Evolutionary conservation across 2,329 filamentous ascomycete species (phyloP).

Genomic region (Aulographum hederae): DNA sequence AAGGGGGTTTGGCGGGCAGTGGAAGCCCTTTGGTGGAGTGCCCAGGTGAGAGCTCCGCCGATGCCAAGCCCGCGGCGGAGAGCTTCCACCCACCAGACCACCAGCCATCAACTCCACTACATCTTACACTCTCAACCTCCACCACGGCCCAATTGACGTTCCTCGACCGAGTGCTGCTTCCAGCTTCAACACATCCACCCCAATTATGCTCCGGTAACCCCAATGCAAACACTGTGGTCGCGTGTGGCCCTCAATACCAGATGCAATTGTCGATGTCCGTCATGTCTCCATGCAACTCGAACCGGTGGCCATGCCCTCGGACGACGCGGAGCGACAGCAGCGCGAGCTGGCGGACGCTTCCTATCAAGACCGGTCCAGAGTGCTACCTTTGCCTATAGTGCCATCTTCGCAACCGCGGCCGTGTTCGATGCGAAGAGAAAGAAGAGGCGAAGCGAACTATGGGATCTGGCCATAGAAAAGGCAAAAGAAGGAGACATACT

Average conservation of each 20-base stretch:
- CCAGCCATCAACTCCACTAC: no score
- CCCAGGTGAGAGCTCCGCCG: no score
- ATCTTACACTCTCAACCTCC: no score
- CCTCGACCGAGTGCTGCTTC: no score
- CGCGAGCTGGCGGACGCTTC: slow-evolving; percentile 21
- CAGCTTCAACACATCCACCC: no score
- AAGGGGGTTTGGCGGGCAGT: no score
- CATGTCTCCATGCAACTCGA: slow-evolving; percentile 30
- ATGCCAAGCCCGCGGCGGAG: no score
- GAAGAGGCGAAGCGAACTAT: slow-evolving; percentile 35
- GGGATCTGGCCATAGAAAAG: slow-evolving; percentile 42
- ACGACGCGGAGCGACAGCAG: slow-evolving; percentile 28
- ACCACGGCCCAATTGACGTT: no score
- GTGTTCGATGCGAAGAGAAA: slow-evolving; percentile 44
- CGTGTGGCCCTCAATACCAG: slow-evolving; percentile 41
- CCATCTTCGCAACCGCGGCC: slow-evolving; percentile 46
- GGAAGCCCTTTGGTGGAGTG: no score
- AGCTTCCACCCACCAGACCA: no score
- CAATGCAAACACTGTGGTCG: slow-evolving; percentile 53
- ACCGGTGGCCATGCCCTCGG: slow-evolving; percentile 14
- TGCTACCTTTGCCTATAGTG: slow-evolving; percentile 47
- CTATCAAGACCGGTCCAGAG: slow-evolving; percentile 35
- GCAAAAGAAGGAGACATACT: slow-evolving; percentile 30
- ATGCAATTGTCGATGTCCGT: slow-evolving; percentile 36
- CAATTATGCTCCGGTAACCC: no score